Conservation (phyloP, 208 protist genomes). For the Trypanosoma melophagium region DNA sequence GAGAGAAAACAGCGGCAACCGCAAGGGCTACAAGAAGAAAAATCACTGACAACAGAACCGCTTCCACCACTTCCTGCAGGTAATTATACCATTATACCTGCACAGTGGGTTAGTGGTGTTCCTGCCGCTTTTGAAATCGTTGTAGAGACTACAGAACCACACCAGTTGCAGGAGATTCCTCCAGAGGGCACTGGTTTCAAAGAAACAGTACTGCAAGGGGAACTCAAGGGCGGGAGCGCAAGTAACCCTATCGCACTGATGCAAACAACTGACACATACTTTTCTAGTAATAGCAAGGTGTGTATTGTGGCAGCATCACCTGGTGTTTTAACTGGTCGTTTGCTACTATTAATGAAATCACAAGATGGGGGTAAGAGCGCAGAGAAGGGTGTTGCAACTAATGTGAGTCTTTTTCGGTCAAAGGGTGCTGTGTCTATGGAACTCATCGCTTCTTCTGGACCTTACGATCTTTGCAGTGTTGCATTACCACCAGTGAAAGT, state of each 20-base stretch:
- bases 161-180: slow-evolving; percentile 31
- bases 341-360: slow-evolving; percentile 50
- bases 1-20: slow-evolving; percentile 20
- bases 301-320: slow-evolving; percentile 34
- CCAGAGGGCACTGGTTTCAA: slow-evolving; percentile 42
- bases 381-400: slow-evolving; percentile 29
- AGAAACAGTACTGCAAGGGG: slow-evolving; percentile 39
- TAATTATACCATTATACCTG: slow-evolving; percentile 69
- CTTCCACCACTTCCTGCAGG: slow-evolving; percentile 57
- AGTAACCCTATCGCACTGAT: slow-evolving; percentile 28
- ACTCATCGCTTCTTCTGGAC: slow-evolving; percentile 49
- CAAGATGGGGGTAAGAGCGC: slow-evolving; percentile 34
- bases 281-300: slow-evolving; percentile 57
- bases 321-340: slow-evolving; percentile 41
- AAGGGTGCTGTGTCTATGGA: slow-evolving; percentile 51
- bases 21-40: not conserved
- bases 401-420: slow-evolving; percentile 59
- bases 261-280: slow-evolving; percentile 43
- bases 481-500: slow-evolving; percentile 46
- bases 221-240: slow-evolving; percentile 32
- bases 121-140: slow-evolving; percentile 58
- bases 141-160: slow-evolving; percentile 70
- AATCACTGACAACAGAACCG: not conserved
- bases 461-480: slow-evolving; percentile 41
- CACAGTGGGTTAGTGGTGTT: slow-evolving; percentile 58